Evolutionary conservation across 768 basidiomycete genomes (phyloP).

Genomic region (Suillus decipiens): DNA sequence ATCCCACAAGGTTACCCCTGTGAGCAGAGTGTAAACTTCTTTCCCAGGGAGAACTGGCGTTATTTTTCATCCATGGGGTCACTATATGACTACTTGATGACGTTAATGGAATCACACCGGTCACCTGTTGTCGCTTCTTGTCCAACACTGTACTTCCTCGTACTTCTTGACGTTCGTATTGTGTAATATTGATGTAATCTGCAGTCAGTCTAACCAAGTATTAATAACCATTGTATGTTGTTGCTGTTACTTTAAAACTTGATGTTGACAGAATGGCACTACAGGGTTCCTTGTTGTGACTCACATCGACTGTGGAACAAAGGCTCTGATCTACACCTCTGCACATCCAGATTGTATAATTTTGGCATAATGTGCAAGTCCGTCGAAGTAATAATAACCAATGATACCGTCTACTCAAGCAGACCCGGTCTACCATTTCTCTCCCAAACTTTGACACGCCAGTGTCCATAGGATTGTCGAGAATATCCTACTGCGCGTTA

Average conservation of each 20-base stretch:
- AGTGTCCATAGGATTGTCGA: not conserved
- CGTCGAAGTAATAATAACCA: not conserved
- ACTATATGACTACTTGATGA: not conserved
- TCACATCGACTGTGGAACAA: not conserved
- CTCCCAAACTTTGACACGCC: not conserved
- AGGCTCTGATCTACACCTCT: not conserved
- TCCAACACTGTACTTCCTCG: not conserved
- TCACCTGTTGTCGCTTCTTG: not conserved
- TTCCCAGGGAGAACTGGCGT: not conserved
- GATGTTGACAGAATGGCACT: not conserved
- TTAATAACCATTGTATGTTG: not conserved
- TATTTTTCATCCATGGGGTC: not conserved
- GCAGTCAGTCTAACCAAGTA: not conserved
- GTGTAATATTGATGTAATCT: not conserved
- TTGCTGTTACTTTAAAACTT: not conserved
- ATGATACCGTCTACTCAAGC: not conserved
- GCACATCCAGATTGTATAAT: not conserved
- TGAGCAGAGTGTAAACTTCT: not conserved
- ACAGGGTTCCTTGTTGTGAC: not conserved
- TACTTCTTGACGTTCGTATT: not conserved
- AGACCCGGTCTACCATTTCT: not conserved
- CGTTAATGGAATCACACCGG: not conserved
- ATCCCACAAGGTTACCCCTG: not conserved
- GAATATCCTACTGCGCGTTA: constrained; percentile 26
- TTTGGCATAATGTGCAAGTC: not conserved